Base-by-base conservation (phyloP, 2,329 filamentous ascomycete genomes). In the Cyclaneusma minus region DNA sequence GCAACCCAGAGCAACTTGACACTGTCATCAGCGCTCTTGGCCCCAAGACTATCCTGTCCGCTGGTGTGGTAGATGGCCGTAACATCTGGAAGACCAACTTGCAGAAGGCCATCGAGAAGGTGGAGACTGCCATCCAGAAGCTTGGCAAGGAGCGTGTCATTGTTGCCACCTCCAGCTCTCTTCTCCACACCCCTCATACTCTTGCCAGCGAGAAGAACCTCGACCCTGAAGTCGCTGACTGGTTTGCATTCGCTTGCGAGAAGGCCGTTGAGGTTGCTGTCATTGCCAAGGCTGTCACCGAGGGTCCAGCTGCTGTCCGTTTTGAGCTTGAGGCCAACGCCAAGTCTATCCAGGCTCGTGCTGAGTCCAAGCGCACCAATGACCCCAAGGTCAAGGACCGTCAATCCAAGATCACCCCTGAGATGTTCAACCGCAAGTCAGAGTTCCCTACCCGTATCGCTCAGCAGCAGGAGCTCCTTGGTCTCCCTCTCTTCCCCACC, bases 71-170 rank as follows among this genome's bases (percentile, higher is more conserved):
- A 42, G 85, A 98, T 48, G 89, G 89, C 48, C 84, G 89, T 50
- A 98, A 98, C 72, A 95, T 98, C 68, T 98, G 89, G 89, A 98
- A 98, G 81, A 94, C 84, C 62, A 92, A 95, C 76, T 79, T 94
- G 64, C 80, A 92, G 72, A 73, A 72, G 47, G 84, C 89, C 49
- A 91, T 98, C 40, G 85, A 89, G 66, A 71, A 64, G 38, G 78
- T 89, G 35, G 83, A 95, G 72, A 64, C 71, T 33, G 89, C 87
- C 39, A 64, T 95, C 47, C 82, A 94, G 66, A 83, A 92, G 66
- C 73, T 98, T 37, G 87, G 89, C 62, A 87, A 93, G 69, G 85
- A 95, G 43, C 82, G 89, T 51, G 87, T 98, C 55, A 81, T 98
- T 43, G 83, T 93, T 43, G 81, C 89, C 50, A 94, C 85, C 43